Evolutionary conservation across 2,329 filamentous ascomycete genomes (phyloP), one percentile per base, ranked within the genome.

Genomic region (Trichophyton equinum): DNA sequence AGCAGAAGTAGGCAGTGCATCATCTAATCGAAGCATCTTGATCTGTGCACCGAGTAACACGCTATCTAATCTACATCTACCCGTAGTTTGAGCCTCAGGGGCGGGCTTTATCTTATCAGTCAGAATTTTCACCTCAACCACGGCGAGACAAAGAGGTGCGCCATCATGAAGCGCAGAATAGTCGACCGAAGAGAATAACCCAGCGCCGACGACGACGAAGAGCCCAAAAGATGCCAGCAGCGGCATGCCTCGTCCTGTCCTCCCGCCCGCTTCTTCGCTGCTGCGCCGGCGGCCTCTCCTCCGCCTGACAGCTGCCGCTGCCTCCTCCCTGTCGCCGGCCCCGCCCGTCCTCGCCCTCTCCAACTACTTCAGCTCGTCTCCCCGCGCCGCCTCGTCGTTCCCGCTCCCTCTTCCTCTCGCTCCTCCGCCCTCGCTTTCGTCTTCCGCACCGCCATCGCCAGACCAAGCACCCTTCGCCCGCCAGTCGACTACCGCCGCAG

Each of bases 401-500:
- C 44, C 15, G 42, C 42, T 30, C 36, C 46, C 33, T 56, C 53
- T 36, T 25, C 11, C 33, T 56, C 40, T 2, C 15, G 40, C 27
- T 18, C 33, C 33, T 38, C 33, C 33, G 9, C 33, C 33, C 33
- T 38, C 33, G 9, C 11, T 38, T 8, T 38, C 33, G 8, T 38
- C 33, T 38, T 56, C 51, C 30, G 51, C 20, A 38, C 20, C 55
- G 27, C 55, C 55, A 20, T 57, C 8, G 15, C 9, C 27, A 47
- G 44, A 44, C 36, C 33, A 44, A 18, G 4, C 55, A 11, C 15
- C 33, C 40, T 40, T 13, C n/a, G n/a, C 11, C 27, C 55, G 22
- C 18, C 53, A 56, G 53, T 40, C 22, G 33, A 36, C 13, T 11
- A 27, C 27, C 68, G 70, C 77, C 68, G 71, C 77, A 76, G 79